phyloP scores from a whole-genome alignment of 1,139 yeast genomes.

The Pichia sp. region DNA sequence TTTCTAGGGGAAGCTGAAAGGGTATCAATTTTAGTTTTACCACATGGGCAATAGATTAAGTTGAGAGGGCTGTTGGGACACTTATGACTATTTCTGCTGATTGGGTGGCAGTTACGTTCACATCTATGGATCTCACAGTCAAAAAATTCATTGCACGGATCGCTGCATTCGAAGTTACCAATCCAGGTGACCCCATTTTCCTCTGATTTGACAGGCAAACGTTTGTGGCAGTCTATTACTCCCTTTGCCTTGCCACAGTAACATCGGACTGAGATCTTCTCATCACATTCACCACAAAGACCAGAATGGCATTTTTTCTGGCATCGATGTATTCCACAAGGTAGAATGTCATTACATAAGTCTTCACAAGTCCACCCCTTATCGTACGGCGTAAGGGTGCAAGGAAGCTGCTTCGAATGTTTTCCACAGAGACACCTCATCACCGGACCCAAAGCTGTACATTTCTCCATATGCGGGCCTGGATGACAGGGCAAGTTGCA shows the following conservation, averaged over 20 bases:
- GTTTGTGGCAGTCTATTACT: conserved; percentile 48
- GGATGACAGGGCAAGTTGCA: conserved; percentile 82
- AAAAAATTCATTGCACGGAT: conserved; percentile 46
- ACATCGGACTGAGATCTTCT: conserved; percentile 46
- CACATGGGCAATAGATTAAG: conserved; percentile 73
- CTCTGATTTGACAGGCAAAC: conserved; percentile 35
- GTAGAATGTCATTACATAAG: conserved; percentile 52
- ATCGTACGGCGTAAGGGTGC: conserved; percentile 63
- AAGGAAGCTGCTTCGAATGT: conserved; percentile 61
- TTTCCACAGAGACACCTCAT: conserved; percentile 76
- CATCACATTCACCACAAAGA: conserved; percentile 70
- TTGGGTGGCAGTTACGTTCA: conserved; percentile 54
- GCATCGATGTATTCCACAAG: conserved; percentile 77
- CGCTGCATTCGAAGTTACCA: conserved; percentile 61
- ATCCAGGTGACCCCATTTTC: conserved; percentile 42
- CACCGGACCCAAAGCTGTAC: conserved; percentile 73
- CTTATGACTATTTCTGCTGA: conserved; percentile 33
- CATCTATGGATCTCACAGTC: conserved; percentile 71
- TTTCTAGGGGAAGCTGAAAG: conserved; percentile 44
- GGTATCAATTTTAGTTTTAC: conserved; percentile 44
- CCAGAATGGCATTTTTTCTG: conserved; percentile 62
- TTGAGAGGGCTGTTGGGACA: conserved; percentile 65
- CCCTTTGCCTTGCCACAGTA: conserved; percentile 66
- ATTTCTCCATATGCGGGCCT: conserved; percentile 74
- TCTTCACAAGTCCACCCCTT: conserved; percentile 68